Evolutionary conservation across 2,329 filamentous ascomycete species (phyloP), one percentile per base, ranked within the genome.

Genomic region (Fusarium luffae): DNA sequence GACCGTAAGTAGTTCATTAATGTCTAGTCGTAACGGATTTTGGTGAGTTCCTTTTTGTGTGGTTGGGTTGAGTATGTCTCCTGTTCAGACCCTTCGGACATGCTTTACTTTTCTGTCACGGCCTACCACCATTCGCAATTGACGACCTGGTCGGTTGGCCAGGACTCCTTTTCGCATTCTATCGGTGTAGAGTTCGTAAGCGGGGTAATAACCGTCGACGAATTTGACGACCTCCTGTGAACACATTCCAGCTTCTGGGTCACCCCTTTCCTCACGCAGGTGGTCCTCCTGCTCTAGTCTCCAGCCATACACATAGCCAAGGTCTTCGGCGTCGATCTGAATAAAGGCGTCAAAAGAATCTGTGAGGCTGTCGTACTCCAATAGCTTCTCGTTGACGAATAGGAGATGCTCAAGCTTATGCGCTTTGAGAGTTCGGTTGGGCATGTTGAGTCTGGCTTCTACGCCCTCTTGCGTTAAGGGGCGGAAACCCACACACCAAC

Each of bases 401-500:
- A 81, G 76, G 13, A 89, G 80, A 67, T 88, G 81, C 60, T 83
- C 82, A 5, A 87, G 80, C 16, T 75, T 75, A 76, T 89, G 84
- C 61, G 68, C 79, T 72, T 78, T 81, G 46, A 85, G 83, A 34
- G 78, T 88, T 77, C 77, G 87, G 78, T 77, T 85, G 71, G 80
- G 80, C 54, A 82, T 80, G 78, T 85, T 86, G 76, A 83, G 82
- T 71, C 84, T 84, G 5, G 89, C 77, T 28, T 85, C 83, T 6
- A 88, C 77, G 7, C 85, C 83, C n/a, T 81, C 77, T 1, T 85
- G 79, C 30, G 81, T 73, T 14, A 94, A 79, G 1, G 91, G 79
- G 8, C 90, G 88, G 81, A 97, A 97, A 4, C 93, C 94, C 14
- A 97, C 89, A 78, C 92, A 96, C 94, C 94, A 97, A 19, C 94